Evolutionary conservation across 192 early-diverging fungal species (phyloP).

Genomic region (Spizellomyces punctatus): DNA sequence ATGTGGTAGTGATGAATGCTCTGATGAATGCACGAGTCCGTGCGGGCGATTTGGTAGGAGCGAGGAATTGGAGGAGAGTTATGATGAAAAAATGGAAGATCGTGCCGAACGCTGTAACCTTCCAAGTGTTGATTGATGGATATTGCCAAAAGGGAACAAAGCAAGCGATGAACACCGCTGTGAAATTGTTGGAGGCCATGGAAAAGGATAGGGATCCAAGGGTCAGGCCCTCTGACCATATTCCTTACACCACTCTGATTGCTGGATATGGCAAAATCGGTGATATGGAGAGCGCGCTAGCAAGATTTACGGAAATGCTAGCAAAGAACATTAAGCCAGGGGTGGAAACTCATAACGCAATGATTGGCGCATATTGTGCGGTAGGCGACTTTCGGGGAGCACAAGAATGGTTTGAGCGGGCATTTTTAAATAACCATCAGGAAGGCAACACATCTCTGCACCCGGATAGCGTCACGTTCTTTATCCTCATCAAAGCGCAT

Average conservation of each 20-base stretch:
- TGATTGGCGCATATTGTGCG: neutral
- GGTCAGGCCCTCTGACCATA: too few relatives aligned
- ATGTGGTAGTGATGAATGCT: slow-evolving; percentile 5
- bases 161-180: neutral
- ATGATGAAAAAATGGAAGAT: neutral
- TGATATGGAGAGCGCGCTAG: too few relatives aligned
- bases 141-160: neutral
- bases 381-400: slow-evolving; percentile 2
- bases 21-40: neutral
- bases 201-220: too few relatives aligned
- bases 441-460: neutral
- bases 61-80: neutral
- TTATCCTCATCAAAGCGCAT: neutral
- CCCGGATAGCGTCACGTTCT: slow-evolving; percentile 7
- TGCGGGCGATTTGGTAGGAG: neutral
- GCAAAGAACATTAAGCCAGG: too few relatives aligned
- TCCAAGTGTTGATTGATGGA: neutral
- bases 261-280: too few relatives aligned
- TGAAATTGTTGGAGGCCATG: too few relatives aligned
- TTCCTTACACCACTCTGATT: too few relatives aligned
- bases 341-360: too few relatives aligned
- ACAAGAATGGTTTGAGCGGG: neutral
- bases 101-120: neutral
- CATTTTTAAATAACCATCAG: neutral
- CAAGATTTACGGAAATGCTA: too few relatives aligned